These are phyloP conservation scores for Coprinellus aureogranulatus DNA, from an alignment of 768 basidiomycete species.

Conservation along the genomic window DNA sequence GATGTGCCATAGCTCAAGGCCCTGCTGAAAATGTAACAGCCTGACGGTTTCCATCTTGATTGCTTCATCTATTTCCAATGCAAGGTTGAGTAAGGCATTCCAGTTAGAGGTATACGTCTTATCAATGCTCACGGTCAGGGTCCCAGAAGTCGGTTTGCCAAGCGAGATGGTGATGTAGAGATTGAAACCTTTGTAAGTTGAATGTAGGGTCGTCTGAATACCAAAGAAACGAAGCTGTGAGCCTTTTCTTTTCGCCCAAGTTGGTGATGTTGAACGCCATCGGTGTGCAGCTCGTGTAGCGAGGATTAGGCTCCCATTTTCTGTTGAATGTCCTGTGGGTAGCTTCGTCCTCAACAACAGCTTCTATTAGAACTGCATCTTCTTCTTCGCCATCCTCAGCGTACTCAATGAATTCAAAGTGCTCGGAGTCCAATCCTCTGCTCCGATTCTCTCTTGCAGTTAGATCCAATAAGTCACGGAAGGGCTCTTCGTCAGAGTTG, in stretches of 20 bases:
- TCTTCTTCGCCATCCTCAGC: background rate
- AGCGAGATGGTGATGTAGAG: slow-evolving; percentile 23
- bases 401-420: background rate
- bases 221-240: slow-evolving; percentile 34
- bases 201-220: slow-evolving; percentile 49
- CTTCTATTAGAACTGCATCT: background rate
- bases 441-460: background rate
- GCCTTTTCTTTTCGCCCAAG: background rate
- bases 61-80: slow-evolving; percentile 46
- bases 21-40: slow-evolving; percentile 31
- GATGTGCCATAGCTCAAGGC: slow-evolving; percentile 33
- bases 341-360: background rate
- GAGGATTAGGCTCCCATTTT: background rate
- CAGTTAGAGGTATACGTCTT: too few species aligned
- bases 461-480: too few species aligned
- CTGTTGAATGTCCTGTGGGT: background rate
- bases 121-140: slow-evolving; percentile 46
- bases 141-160: slow-evolving; percentile 40
- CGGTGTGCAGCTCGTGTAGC: background rate
- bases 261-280: background rate
- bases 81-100: background rate
- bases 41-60: slow-evolving; percentile 46
- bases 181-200: slow-evolving; percentile 24
- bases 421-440: background rate
- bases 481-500: background rate